phyloP scores from a whole-genome alignment of 2,329 filamentous ascomycete genomes.

The Xylaria sp. region DNA sequence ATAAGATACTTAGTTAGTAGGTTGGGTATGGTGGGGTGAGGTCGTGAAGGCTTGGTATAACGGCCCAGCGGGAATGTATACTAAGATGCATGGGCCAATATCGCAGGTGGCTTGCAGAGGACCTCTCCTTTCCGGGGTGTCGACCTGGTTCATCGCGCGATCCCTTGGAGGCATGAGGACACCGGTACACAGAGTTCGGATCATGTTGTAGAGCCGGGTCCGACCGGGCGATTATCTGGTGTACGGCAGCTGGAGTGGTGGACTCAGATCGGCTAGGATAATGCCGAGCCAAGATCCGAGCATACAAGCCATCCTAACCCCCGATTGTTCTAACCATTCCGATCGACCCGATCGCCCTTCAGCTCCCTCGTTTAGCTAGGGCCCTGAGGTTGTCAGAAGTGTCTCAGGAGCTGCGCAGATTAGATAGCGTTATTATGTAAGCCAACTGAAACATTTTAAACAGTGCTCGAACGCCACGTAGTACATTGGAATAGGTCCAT shows the following conservation, averaged over 20 bases:
- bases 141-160: slow-evolving; percentile 8
- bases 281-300: background rate
- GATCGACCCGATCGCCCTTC: slow-evolving; percentile 13
- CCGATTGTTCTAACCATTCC: slow-evolving; percentile 11
- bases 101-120: slow-evolving; percentile 2
- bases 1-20: too few species aligned
- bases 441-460: background rate
- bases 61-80: slow-evolving; percentile 2
- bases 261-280: slow-evolving; percentile 8
- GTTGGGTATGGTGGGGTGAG: slow-evolving; percentile 9
- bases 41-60: slow-evolving; percentile 12
- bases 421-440: background rate
- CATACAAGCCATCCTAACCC: background rate
- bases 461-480: too few species aligned
- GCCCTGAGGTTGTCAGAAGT: background rate
- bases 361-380: slow-evolving; percentile 1
- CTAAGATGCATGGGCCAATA: slow-evolving; percentile 10
- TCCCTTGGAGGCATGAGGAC: background rate
- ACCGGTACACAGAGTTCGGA: slow-evolving; percentile 20
- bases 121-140: slow-evolving; percentile 1
- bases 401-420: background rate
- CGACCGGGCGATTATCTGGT: slow-evolving; percentile 4
- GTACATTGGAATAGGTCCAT: too few species aligned
- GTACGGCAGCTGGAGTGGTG: slow-evolving; percentile 5
- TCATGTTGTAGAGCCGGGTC: slow-evolving; percentile 25